A percentile compares a stretch with the other conserved stretches of the same genome.
phyloP scores from a whole-genome alignment of 78 protist species.

The Dictyostelium discoideum region dicty_2.7 NC_007090.3:5246001-5246500 shows the following conservation, averaged over 20 bases:
- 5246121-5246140: slow-evolving; percentile 62
- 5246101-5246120: slow-evolving; percentile 76
- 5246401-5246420: not conserved
- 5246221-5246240: slow-evolving; percentile 47
- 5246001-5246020: slow-evolving; percentile 26
- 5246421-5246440: not conserved
- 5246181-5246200: slow-evolving; percentile 62
- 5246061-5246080: slow-evolving; percentile 70
- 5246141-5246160: slow-evolving; percentile 65
- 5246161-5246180: slow-evolving; percentile 18
- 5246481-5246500: not conserved
- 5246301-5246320: not conserved
- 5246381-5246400: not conserved
- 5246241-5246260: slow-evolving; percentile 26
- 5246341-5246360: not conserved
- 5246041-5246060: slow-evolving; percentile 43
- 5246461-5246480: not conserved
- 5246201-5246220: slow-evolving; percentile 47
- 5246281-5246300: not conserved
- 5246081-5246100: slow-evolving; percentile 57
- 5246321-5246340: not conserved
- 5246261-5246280: not conserved
- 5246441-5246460: not conserved
- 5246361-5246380: not conserved
- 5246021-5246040: slow-evolving; percentile 38